A percentile compares a stretch with the other conserved stretches of the same genome.
Evolutionary conservation across 2,329 filamentous ascomycete species (phyloP).

Genomic region (Diaporthe sp.): DNA sequence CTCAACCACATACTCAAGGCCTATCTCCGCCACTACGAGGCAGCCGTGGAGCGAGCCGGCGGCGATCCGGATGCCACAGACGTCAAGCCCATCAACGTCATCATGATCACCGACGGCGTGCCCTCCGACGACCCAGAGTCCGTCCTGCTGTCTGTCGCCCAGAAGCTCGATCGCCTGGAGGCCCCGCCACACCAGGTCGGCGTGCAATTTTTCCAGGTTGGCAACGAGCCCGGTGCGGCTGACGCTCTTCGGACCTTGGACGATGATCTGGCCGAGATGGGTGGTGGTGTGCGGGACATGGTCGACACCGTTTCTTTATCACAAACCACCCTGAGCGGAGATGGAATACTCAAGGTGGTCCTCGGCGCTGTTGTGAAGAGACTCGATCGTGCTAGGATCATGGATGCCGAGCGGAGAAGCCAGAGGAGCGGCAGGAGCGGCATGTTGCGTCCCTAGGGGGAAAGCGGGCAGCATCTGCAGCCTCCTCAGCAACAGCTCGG

Average conservation of each 20-base stretch:
- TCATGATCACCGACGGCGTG: slow-evolving; percentile 91
- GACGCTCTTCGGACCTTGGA: slow-evolving; percentile 80
- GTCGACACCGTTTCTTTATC: slow-evolving; percentile 87
- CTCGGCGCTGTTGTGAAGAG: slow-evolving; percentile 81
- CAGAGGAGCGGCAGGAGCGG: slow-evolving; percentile 39
- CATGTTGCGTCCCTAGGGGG: slow-evolving; percentile 33
- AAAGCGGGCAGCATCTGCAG: background rate
- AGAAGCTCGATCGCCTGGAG: slow-evolving; percentile 76
- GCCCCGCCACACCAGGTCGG: slow-evolving; percentile 88
- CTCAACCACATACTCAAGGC: slow-evolving; percentile 80
- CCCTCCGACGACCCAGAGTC: slow-evolving; percentile 84
- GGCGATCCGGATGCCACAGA: slow-evolving; percentile 56
- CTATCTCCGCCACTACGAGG: slow-evolving; percentile 74
- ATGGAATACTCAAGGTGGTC: slow-evolving; percentile 85
- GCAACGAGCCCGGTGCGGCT: slow-evolving; percentile 76
- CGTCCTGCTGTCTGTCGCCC: slow-evolving; percentile 76
- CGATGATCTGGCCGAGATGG: slow-evolving; percentile 72
- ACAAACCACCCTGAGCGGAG: slow-evolving; percentile 67
- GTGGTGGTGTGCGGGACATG: slow-evolving; percentile 81
- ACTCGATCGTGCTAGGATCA: slow-evolving; percentile 65
- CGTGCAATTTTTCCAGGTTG: slow-evolving; percentile 97
- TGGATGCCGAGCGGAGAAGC: slow-evolving; percentile 40
- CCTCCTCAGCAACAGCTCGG: slow-evolving; percentile 6
- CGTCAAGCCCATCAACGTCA: slow-evolving; percentile 88
- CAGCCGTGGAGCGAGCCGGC: slow-evolving; percentile 49